Evolutionary conservation across 805 yeast genomes (phyloP).

Genomic region (Wickerhamomyces hampshirensis): DNA sequence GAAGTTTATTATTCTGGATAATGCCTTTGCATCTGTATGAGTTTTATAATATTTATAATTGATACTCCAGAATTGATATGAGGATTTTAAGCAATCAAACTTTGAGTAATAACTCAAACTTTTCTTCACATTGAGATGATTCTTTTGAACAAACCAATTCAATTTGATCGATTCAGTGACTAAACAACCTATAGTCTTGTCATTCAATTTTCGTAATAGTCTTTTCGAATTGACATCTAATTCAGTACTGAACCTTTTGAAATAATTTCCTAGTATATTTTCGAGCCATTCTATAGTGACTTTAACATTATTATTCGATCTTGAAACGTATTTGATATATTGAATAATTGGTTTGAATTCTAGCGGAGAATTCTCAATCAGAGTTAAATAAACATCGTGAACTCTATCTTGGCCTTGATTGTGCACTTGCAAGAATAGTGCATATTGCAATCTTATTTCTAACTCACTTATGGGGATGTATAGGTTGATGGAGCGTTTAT

Average conservation of each 20-base stretch:
- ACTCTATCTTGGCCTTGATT: constrained; percentile 10
- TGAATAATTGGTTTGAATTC: constrained; percentile 17
- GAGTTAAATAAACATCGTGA: constrained; percentile 18
- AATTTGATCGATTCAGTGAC: constrained; percentile 30
- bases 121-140: constrained; percentile 29
- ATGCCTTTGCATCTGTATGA: not conserved
- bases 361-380: constrained; percentile 8
- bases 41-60: not conserved
- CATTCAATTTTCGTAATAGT: constrained; percentile 33
- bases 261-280: constrained; percentile 17
- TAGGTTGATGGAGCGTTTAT: constrained; percentile 44
- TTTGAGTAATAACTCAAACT: constrained; percentile 25
- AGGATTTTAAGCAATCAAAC: too few relatives aligned
- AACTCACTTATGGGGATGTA: constrained; percentile 27
- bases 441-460: constrained; percentile 20
- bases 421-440: constrained; percentile 16
- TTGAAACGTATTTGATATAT: constrained; percentile 19
- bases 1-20: not conserved
- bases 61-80: too few relatives aligned
- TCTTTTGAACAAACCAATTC: constrained; percentile 26
- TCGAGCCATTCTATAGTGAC: constrained; percentile 23
- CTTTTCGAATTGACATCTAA: constrained; percentile 17
- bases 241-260: constrained; percentile 8
- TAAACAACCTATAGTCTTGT: constrained; percentile 35
- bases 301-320: constrained; percentile 17